A percentile compares a stretch with the other conserved stretches of the same genome.
These are phyloP conservation scores for Leccinum boreale DNA, from an alignment of 768 basidiomycete genomes.

Conservation along the genomic window DNA sequence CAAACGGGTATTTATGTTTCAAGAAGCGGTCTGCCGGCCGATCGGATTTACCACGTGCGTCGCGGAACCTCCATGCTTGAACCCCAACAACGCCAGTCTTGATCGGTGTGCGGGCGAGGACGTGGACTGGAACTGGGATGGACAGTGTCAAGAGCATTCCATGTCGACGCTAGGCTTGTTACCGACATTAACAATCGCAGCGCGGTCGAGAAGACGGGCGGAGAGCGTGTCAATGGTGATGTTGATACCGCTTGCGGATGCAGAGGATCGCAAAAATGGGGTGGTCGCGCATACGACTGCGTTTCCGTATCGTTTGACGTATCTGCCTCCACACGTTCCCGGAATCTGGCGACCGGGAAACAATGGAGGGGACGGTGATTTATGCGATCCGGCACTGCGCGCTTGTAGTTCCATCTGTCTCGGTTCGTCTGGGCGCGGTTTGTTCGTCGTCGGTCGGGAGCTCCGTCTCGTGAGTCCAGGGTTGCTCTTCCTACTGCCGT, in stretches of 20 bases:
- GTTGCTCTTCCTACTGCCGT: constrained; percentile 25
- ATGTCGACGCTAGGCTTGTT: neutral
- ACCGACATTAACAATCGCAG: constrained; percentile 26
- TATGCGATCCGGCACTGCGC: neutral
- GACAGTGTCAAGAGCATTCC: neutral
- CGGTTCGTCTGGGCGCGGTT: constrained; percentile 28
- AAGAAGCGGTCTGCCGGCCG: constrained; percentile 20
- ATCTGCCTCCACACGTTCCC: constrained; percentile 8
- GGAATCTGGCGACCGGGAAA: neutral
- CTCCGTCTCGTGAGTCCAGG: constrained; percentile 23
- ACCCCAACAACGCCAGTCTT: neutral
- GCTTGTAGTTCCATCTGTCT: constrained; percentile 20
- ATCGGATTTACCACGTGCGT: constrained; percentile 29
- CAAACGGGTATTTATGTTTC: constrained; percentile 26
- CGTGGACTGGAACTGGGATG: neutral
- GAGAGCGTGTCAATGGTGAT: constrained; percentile 22
- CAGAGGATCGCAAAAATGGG: neutral
- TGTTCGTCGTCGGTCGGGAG: constrained; percentile 24
- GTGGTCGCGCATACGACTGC: neutral
- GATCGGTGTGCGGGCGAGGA: neutral
- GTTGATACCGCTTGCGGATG: constrained; percentile 21
- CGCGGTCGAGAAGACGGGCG: constrained; percentile 10
- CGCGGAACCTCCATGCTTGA: neutral
- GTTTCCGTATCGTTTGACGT: constrained; percentile 22
- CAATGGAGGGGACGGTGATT: neutral